Percentiles rank a stretch among this genome's conserved stretches.
Evolutionary conservation across 1,284 basidiomycete species (phyloP).

Genomic region (Ceratobasidium papillatum): DNA sequence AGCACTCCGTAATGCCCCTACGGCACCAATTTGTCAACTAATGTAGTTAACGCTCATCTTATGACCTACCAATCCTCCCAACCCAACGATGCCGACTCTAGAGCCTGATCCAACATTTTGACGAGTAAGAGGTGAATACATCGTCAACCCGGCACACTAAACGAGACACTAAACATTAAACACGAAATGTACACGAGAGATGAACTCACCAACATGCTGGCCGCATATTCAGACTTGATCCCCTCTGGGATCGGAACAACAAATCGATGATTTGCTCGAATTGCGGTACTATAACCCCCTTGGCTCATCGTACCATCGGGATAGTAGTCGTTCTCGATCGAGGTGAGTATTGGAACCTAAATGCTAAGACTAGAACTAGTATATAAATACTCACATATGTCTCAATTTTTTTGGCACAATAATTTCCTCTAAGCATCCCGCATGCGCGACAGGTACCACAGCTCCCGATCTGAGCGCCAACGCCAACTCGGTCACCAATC

Average conservation of each 20-base stretch:
- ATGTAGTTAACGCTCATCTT: not conserved
- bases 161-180: not conserved
- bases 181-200: not conserved
- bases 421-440: slow-evolving; percentile 64
- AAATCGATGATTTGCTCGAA: slow-evolving; percentile 72
- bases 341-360: slow-evolving; percentile 51
- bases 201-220: slow-evolving; percentile 55
- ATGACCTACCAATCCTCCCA: slow-evolving; percentile 64
- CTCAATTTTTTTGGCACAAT: slow-evolving; percentile 54
- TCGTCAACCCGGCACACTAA: slow-evolving; percentile 70
- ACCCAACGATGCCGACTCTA: slow-evolving; percentile 72
- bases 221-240: slow-evolving; percentile 57
- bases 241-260: slow-evolving; percentile 74
- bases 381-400: not conserved
- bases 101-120: slow-evolving; percentile 70
- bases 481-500: slow-evolving; percentile 69
- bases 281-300: slow-evolving; percentile 72
- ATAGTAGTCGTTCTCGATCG: slow-evolving; percentile 58
- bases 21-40: slow-evolving; percentile 4
- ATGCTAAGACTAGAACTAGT: too few species aligned
- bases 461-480: slow-evolving; percentile 66
- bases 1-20: slow-evolving; percentile 64
- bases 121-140: slow-evolving; percentile 69
- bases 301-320: slow-evolving; percentile 62
- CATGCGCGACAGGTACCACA: slow-evolving; percentile 65